Percentiles rank a stretch among this genome's conserved stretches.
Conservation (phyloP, 2,329 filamentous ascomycete species). For the Phyllosticta citriasiana region DNA sequence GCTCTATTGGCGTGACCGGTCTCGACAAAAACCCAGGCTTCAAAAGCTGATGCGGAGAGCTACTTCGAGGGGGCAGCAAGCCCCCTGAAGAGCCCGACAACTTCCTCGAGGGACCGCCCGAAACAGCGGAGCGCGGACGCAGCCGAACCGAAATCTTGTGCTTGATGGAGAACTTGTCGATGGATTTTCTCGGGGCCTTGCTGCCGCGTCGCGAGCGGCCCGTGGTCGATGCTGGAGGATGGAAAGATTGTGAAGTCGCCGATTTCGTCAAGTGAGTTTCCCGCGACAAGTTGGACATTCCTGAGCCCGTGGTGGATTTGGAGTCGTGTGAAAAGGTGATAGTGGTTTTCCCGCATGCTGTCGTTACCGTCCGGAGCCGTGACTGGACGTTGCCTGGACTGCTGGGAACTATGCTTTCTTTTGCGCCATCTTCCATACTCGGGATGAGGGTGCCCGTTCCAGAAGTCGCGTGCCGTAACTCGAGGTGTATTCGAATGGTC, state of each 20-base stretch:
- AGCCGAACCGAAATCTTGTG: background rate
- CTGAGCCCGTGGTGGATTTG: background rate
- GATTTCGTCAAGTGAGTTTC: background rate
- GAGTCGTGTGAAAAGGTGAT: background rate
- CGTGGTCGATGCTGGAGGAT: background rate
- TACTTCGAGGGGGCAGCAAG: background rate
- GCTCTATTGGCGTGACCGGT: background rate
- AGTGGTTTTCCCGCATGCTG: background rate
- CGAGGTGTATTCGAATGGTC: background rate
- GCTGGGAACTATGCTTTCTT: background rate
- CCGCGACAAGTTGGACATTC: background rate
- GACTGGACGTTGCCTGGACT: background rate
- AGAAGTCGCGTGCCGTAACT: background rate
- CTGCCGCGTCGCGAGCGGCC: background rate
- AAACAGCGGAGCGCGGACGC: background rate
- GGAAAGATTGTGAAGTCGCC: background rate
- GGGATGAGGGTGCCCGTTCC: background rate
- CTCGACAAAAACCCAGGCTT: background rate
- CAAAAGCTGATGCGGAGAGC: background rate
- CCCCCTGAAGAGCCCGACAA: background rate
- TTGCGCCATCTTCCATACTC: background rate
- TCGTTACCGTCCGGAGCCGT: background rate
- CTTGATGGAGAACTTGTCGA: background rate
- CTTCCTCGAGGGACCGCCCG: background rate
- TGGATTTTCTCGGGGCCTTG: background rate